These are phyloP conservation scores for Nicotiana tomentosiformis DNA, from an alignment of 257 asterid genomes.

Conservation along the genomic window DNA sequence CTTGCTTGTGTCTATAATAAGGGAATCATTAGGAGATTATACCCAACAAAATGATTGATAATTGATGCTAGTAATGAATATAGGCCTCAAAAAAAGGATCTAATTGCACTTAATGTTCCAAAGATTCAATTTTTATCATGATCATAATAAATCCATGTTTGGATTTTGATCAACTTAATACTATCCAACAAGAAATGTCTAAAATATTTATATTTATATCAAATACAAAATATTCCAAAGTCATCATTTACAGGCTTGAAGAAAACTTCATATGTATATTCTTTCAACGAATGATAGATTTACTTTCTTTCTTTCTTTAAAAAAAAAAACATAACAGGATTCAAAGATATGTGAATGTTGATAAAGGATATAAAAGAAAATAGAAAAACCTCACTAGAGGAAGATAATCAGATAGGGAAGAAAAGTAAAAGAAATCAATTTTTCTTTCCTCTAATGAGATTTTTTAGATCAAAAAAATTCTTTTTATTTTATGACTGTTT, in stretches of 20 bases:
- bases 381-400: not conserved
- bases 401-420: slow-evolving; percentile 5
- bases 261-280: not conserved
- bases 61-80: not conserved
- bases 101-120: not conserved
- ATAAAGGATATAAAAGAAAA: not conserved
- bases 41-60: too few relatives aligned
- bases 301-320: too few relatives aligned
- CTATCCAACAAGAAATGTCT: not conserved
- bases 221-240: not conserved
- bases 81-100: not conserved
- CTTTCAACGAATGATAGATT: not conserved
- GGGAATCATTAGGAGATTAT: too few relatives aligned
- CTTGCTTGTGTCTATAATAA: not conserved
- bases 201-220: not conserved
- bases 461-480: not conserved
- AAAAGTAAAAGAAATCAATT: not conserved
- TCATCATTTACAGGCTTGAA: not conserved
- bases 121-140: not conserved
- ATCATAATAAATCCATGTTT: not conserved
- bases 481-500: not conserved
- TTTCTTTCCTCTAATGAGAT: not conserved
- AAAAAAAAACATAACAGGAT: not conserved
- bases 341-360: not conserved
- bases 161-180: not conserved